A percentile compares a stretch with the other conserved stretches of the same genome.
These are phyloP conservation scores for Cyclocybe cylindracea DNA, from an alignment of 768 basidiomycete species.

Conservation along the genomic window DNA sequence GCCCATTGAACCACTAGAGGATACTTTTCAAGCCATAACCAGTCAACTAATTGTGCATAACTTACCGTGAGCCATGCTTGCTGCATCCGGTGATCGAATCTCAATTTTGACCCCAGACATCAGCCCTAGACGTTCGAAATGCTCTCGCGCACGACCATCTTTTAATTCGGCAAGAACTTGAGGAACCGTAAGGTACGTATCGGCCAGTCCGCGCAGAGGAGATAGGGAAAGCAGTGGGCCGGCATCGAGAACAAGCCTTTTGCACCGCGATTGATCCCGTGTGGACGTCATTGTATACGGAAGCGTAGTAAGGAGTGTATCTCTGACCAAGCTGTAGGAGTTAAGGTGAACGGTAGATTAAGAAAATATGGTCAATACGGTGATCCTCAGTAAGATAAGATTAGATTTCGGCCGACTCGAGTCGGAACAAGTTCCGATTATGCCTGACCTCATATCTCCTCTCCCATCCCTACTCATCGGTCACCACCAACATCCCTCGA, in stretches of 20 bases:
- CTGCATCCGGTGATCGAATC: constrained; percentile 68
- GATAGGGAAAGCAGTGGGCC: constrained; percentile 89
- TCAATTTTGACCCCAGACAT: constrained; percentile 75
- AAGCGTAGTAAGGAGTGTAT: background rate
- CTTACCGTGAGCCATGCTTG: constrained; percentile 66
- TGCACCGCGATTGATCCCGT: constrained; percentile 50
- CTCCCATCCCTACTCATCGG: background rate
- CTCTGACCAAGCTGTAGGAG: background rate
- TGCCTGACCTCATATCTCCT: too few relatives aligned
- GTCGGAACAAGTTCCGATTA: background rate
- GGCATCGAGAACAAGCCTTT: constrained; percentile 88
- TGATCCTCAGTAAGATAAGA: constrained; percentile 16
- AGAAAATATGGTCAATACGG: constrained; percentile 17
- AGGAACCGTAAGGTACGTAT: constrained; percentile 84
- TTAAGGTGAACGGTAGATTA: background rate
- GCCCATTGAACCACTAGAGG: constrained; percentile 82
- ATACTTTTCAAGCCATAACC: background rate
- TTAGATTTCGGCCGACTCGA: constrained; percentile 26
- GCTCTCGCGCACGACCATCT: constrained; percentile 84
- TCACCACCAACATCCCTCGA: background rate
- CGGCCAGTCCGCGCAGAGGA: constrained; percentile 86
- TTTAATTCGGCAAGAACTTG: constrained; percentile 89
- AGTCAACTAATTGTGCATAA: background rate
- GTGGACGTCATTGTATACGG: constrained; percentile 14
- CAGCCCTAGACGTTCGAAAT: constrained; percentile 78